phyloP scores from a whole-genome alignment of 768 basidiomycete species.

The Chiua virens region DNA sequence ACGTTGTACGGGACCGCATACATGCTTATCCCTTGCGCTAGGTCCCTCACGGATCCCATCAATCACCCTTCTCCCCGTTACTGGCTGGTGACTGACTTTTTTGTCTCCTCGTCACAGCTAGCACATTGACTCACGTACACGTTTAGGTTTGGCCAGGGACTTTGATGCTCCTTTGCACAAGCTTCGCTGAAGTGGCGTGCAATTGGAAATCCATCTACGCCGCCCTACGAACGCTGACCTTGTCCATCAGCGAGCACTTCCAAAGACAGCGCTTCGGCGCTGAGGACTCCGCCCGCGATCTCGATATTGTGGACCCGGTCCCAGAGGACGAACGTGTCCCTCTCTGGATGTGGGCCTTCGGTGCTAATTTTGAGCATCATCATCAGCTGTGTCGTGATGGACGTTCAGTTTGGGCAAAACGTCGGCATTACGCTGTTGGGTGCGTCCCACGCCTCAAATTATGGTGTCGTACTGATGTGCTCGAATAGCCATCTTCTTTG shows the following conservation, averaged over 20 bases:
- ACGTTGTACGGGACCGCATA: background rate
- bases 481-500: conserved; percentile 46
- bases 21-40: background rate
- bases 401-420: conserved; percentile 54
- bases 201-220: conserved; percentile 23
- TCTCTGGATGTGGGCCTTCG: conserved; percentile 49
- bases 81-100: conserved; percentile 40
- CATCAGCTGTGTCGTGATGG: conserved; percentile 52
- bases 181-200: conserved; percentile 26
- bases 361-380: conserved; percentile 50
- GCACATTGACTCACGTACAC: background rate
- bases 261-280: background rate
- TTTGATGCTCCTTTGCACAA: conserved; percentile 55
- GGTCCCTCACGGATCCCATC: conserved; percentile 46
- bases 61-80: conserved; percentile 52
- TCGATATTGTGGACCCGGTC: conserved; percentile 51
- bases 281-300: conserved; percentile 13
- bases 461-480: background rate
- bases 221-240: background rate
- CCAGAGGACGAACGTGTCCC: conserved; percentile 58
- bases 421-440: conserved; percentile 35
- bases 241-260: conserved; percentile 6
- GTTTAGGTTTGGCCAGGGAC: conserved; percentile 27
- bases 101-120: background rate
- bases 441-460: conserved; percentile 1